Base-by-base conservation (phyloP, 1,284 basidiomycete species). In the Peniophora sp. region DNA sequence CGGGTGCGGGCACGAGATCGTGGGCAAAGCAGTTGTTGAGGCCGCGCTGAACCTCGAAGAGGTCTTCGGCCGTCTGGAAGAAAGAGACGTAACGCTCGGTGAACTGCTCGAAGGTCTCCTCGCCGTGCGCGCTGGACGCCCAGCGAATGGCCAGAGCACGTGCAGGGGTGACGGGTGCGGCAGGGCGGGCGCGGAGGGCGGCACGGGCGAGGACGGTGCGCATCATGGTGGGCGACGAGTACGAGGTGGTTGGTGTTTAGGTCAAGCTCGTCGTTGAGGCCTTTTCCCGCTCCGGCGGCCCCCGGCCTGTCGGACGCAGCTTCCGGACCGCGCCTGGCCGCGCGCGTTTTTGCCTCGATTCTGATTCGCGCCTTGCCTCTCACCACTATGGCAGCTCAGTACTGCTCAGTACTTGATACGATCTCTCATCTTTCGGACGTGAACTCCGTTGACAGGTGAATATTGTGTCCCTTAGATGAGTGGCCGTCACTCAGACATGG, bases 11-110 rank as follows among this genome's bases (percentile, higher is more conserved):
- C 23, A 99, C 97, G 56, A 99, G 81, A 70, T 99, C 96, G 71
- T 99, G 96, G 1, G 96, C 92, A 67, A 99, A 99, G 74, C 93
- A 97, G 81, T 99, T 99, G 81, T 99, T 99, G 60, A 99, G 78
- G 46, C 96, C 96, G 54, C 96, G 89, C 72, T 97, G 93, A 58
- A 96, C 87, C 76, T 98, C 95, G 67, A 98, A 98, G 55, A 97
- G 81, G 75, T 98, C 96, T 66, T 93, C 84, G 49, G 94, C 93
- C 50, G 83, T 79, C 64, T 88, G 75, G 78, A 98, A 98, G 75
- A 98, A 99, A 59, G 79, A 76, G 65, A 92, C 85, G 73, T 97
- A 98, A 65, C 95, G 91, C 55, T 86, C 78, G 65, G 90, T 93
- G 78, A 98, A 97, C 50, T 85, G 79, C 68, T 97, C 95, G 70